Base-by-base conservation (phyloP, 1,284 basidiomycete genomes). In the Takashimella tepidaria region DNA sequence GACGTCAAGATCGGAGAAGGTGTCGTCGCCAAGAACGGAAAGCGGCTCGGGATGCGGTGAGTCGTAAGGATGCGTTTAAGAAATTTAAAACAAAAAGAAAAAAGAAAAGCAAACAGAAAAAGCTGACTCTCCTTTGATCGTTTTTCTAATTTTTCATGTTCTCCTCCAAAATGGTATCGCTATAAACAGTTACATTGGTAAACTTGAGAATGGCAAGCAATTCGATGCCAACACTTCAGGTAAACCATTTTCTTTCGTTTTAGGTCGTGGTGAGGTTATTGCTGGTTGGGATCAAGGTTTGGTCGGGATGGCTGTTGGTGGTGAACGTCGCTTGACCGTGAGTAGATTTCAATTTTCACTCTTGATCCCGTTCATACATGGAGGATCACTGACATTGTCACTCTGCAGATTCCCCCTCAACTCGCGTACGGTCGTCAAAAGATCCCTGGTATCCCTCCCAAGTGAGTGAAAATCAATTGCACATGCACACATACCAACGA, bases 221-320 rank as follows among this genome's bases (percentile, higher is more conserved):
- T 97, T 97, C 66, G 93, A 98, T 77, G 80, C 84, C 69, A 96
- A 96, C 77, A 85, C 82, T 58, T 86, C 84, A 70, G 93, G 93
- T 63, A 86, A 85, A 71, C 89, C 92, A 82, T 96, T 97, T 79
- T 78, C 79, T 46, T 97, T 97, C 81, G 83, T 79, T 47, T 81
- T 98, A 27, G 95, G 93, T 52, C 79, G 82, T 57, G 90, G 90
- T 43, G 87, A 96, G 72, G 93, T 97, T 50, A 95, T 97, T 76
- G 88, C 88, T 79, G 91, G 88, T 80, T 96, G 92, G 93, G 92
- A 96, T 66, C 80, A 89, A 65, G 93, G 93, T 51, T 81, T 98
- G 55, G 84, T 79, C 53, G 95, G 93, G 47, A 96, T 98, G 92
- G 84, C 87, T 63, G 84, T 87, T 47, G 92, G 90, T 50, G 90